Evolutionary conservation across 495 filamentous ascomycete species (phyloP).

Genomic region (Penicillium angulare): DNA sequence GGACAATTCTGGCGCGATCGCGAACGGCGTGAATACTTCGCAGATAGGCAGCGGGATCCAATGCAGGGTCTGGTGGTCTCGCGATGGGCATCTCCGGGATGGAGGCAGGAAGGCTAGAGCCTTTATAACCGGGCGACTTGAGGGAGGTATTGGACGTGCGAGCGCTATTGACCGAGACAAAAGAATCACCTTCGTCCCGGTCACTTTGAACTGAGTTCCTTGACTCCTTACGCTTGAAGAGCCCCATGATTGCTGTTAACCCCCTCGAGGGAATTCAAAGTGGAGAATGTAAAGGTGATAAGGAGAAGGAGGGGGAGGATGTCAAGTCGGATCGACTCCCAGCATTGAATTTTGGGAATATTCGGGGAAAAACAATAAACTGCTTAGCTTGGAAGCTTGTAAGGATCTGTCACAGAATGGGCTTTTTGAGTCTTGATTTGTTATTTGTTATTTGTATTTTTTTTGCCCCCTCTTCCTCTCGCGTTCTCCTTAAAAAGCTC

Average conservation of each 20-base stretch:
- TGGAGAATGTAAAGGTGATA: background rate
- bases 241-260: constrained; percentile 35
- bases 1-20: constrained; percentile 69
- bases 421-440: background rate
- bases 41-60: constrained; percentile 91
- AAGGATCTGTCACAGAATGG: background rate
- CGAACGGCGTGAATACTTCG: constrained; percentile 87
- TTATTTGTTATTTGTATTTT: background rate
- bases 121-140: constrained; percentile 51
- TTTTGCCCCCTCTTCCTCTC: background rate
- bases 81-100: constrained; percentile 71
- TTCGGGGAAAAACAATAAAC: no score
- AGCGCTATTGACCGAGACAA: constrained; percentile 48
- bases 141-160: constrained; percentile 55
- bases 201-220: constrained; percentile 52
- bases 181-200: constrained; percentile 44
- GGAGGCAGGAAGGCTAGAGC: constrained; percentile 42
- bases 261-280: background rate
- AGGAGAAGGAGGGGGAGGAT: background rate
- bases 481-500: constrained; percentile 3
- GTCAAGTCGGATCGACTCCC: background rate
- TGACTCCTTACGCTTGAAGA: constrained; percentile 62
- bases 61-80: constrained; percentile 79
- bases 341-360: background rate
- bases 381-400: background rate